Conservation (phyloP, 345 rosid genomes). For the Melaleuca alternifolia region DNA sequence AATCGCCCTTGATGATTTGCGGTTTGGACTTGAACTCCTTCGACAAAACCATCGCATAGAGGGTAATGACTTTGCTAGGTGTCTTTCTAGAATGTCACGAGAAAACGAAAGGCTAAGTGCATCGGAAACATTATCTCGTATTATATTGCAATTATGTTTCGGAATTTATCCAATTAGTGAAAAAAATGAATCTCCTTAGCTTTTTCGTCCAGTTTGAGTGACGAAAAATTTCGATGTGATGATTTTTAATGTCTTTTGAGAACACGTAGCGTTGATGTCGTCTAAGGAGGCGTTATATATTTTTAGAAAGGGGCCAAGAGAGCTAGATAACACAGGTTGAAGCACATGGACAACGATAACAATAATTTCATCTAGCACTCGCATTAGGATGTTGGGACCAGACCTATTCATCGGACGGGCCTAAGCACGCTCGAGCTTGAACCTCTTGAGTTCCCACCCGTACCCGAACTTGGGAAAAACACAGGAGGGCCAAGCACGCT, state of each 20-base stretch:
- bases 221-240: too few relatives aligned
- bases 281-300: accelerated
- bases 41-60: not conserved
- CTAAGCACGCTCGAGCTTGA: not conserved
- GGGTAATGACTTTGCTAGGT: not conserved
- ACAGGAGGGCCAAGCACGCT: not conserved
- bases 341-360: not conserved
- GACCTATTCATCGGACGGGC: not conserved
- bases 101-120: not conserved
- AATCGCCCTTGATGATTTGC: accelerated
- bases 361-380: not conserved
- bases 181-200: too few relatives aligned
- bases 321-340: not conserved
- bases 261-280: accelerated
- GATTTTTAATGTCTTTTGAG: not conserved
- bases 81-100: not conserved
- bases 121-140: too few relatives aligned
- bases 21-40: not conserved
- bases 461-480: not conserved
- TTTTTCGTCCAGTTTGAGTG: accelerated
- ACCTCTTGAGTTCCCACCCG: not conserved
- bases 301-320: not conserved
- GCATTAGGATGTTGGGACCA: not conserved
- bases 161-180: not conserved
- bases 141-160: not conserved